A percentile compares a stretch with the other conserved stretches of the same genome.
Conservation (phyloP, 2,329 filamentous ascomycete genomes). For the Epichloe sylvatica region DNA sequence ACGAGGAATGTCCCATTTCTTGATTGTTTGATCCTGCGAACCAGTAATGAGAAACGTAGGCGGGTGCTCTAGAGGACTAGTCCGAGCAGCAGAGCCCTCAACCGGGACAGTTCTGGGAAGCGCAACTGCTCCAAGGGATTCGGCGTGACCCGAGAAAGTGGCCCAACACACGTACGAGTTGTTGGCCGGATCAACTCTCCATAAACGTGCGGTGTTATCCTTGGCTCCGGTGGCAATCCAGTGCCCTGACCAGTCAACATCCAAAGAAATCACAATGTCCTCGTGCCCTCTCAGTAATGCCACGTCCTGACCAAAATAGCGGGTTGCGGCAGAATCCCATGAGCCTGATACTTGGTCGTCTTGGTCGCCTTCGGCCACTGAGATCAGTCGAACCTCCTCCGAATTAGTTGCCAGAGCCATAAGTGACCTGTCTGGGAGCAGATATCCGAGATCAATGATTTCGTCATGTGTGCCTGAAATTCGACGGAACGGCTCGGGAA, state of each 20-base stretch:
- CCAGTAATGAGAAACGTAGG: conserved; percentile 80
- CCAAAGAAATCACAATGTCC: conserved; percentile 89
- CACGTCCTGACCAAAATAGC: conserved; percentile 81
- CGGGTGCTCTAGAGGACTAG: conserved; percentile 62
- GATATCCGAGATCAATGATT: conserved; percentile 84
- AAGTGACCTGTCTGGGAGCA: conserved; percentile 65
- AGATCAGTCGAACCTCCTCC: conserved; percentile 81
- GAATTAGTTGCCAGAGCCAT: conserved; percentile 90
- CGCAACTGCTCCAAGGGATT: conserved; percentile 81
- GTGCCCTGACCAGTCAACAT: conserved; percentile 91
- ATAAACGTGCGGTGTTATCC: conserved; percentile 85
- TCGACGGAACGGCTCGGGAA: conserved; percentile 47
- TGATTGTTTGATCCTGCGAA: conserved; percentile 89
- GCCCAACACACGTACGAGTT: conserved; percentile 68
- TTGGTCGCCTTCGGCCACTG: conserved; percentile 35
- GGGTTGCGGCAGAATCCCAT: conserved; percentile 15
- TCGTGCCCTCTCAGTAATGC: conserved; percentile 78
- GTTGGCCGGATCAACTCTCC: conserved; percentile 67
- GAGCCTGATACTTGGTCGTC: conserved; percentile 11
- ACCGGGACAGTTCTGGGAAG: conserved; percentile 58
- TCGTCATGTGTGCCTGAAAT: conserved; percentile 97
- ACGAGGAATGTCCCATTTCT: conserved; percentile 74
- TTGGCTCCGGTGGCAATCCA: conserved; percentile 96
- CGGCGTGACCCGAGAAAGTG: conserved; percentile 79
- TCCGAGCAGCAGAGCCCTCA: conserved; percentile 54